phyloP scores from a whole-genome alignment of 2,329 filamentous ascomycete species.

The Fusarium sulawesiense region DNA sequence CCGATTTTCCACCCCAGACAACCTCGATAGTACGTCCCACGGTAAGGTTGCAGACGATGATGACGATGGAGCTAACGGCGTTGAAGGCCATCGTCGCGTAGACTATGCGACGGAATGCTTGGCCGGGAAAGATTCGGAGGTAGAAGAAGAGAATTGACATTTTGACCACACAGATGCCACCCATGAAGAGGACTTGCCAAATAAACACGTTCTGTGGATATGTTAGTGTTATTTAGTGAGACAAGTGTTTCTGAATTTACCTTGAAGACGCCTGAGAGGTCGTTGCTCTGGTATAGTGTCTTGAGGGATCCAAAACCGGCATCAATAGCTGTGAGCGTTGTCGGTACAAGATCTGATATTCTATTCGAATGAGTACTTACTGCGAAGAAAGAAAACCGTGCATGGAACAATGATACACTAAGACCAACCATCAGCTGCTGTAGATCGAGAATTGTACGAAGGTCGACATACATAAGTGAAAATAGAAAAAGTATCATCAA shows the following conservation, averaged over 20 bases:
- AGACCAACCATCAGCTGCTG: fast-evolving
- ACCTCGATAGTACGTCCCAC: background rate
- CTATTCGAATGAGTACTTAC: background rate
- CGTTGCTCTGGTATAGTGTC: background rate
- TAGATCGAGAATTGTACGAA: background rate
- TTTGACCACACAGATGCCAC: background rate
- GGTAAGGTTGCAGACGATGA: background rate
- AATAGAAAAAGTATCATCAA: background rate
- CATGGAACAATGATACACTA: background rate
- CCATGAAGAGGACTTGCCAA: background rate
- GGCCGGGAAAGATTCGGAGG: background rate
- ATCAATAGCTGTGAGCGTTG: background rate
- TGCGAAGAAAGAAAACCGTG: background rate
- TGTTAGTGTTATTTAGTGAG: background rate
- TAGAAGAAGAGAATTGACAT: conserved; percentile 13
- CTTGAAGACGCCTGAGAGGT: background rate
- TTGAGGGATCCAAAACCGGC: background rate
- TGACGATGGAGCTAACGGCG: fast-evolving
- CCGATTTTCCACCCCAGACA: background rate
- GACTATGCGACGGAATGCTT: background rate
- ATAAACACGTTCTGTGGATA: background rate
- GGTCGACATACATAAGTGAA: background rate
- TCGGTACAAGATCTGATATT: fast-evolving
- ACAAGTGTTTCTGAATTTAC: fast-evolving
- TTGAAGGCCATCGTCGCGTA: background rate